Base-by-base conservation (phyloP, 139 green algal species). In the Chlamydomonas eustigma region DNA sequence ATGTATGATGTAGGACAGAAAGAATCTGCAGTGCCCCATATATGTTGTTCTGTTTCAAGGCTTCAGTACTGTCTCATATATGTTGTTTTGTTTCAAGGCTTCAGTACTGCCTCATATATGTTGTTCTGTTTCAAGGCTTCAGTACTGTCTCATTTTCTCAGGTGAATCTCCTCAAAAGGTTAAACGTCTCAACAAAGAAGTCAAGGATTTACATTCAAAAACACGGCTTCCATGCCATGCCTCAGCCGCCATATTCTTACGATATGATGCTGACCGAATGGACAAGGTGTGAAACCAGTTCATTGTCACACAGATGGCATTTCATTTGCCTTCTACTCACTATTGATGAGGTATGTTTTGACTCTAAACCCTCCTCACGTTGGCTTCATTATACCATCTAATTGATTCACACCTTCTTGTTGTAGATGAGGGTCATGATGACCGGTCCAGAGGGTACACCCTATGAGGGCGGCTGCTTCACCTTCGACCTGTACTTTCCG, bases 401-500 rank as follows among this genome's bases (percentile, higher is more conserved):
- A 34, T 28, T 37, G 25, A 70, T 35, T 37, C 58, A 22, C 58
- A 70, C 58, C 44, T n/a, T n/a, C n/a, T n/a, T n/a, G n/a, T n/a
- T n/a, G n/a, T n/a, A 91, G 69, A 79, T 87, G 75, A 75, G 81
- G 36, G 86, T 80, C 37, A 58, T 90, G 68, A 86, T 93, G 77
- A 88, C 79, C 32, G 86, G 89, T 1, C 87, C 86, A 1, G 78
- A 90, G 78, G 89, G 82, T 79, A 96, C 92, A 0, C 91, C 91
- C 4, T 97, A 96, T 76, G 85, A 88, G 37, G 80, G 78, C 35
- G 91, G 89, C 32, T 74, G 65, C 70, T 97, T 96, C 76, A 76
- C 91, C 36, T 97, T 97, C 73, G 92, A 97, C 83, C 50, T 94
- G 18, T 91, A 86, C 85, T 93, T 94, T 74, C 90, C 92, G 1